phyloP scores from a whole-genome alignment of 352 stramenopile genomes.

The Globisporangium radiosum region DNA sequence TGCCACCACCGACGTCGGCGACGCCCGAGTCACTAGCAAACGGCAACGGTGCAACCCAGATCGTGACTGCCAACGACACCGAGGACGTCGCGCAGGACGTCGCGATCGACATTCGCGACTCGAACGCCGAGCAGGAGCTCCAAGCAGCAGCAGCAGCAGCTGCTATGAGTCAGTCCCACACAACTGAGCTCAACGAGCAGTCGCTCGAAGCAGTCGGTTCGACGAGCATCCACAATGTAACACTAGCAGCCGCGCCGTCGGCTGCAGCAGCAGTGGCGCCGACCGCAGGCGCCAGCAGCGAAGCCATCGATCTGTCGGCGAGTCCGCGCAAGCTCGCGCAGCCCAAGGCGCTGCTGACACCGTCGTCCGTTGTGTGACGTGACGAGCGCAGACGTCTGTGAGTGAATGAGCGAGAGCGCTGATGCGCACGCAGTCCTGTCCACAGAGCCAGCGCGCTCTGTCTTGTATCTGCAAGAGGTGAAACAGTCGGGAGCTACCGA shows the following conservation, averaged over 20 bases:
- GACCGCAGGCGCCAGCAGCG: slow-evolving; percentile 9
- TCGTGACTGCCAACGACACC: background rate
- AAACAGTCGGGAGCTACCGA: no score
- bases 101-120: slow-evolving; percentile 34
- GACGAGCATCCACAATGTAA: slow-evolving; percentile 46
- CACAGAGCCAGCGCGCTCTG: background rate
- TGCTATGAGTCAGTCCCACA: background rate
- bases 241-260: slow-evolving; percentile 19
- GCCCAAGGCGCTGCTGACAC: slow-evolving; percentile 40
- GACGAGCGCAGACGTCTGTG: no score
- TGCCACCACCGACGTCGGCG: slow-evolving; percentile 8
- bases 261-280: background rate
- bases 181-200: background rate
- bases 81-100: slow-evolving; percentile 10
- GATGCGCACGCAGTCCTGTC: background rate
- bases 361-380: slow-evolving; percentile 53
- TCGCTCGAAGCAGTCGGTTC: slow-evolving; percentile 33
- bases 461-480: no score
- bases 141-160: background rate
- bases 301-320: slow-evolving; percentile 23
- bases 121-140: slow-evolving; percentile 12
- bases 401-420: background rate
- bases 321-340: slow-evolving; percentile 35
- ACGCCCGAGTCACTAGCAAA: slow-evolving; percentile 4
- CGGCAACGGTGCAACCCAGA: background rate